These are phyloP conservation scores for Coccomyxa subellipsoidea DNA, from an alignment of 163 green algal genomes.

Conservation along the genomic window DNA sequence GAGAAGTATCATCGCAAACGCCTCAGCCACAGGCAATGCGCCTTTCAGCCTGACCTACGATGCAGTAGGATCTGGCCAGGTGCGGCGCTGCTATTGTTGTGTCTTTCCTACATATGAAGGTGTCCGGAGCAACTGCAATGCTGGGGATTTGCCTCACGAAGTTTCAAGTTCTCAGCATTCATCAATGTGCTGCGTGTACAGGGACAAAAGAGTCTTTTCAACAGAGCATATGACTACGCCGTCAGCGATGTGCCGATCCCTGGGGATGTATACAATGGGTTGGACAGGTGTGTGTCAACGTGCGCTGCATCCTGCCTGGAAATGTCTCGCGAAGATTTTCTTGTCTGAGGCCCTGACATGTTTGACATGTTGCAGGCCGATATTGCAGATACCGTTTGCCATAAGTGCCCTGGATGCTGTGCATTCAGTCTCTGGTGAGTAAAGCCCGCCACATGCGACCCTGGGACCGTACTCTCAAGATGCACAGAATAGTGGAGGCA, in stretches of 20 bases:
- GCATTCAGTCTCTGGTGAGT: neutral
- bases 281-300: too few relatives aligned
- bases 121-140: neutral
- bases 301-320: too few relatives aligned
- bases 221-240: constrained; percentile 3
- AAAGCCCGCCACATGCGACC: too few relatives aligned
- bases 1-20: neutral
- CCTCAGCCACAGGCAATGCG: neutral
- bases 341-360: too few relatives aligned
- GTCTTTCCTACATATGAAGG: neutral
- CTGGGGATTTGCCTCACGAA: too few relatives aligned
- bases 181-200: too few relatives aligned
- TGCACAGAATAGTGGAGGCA: too few relatives aligned
- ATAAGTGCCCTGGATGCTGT: neutral
- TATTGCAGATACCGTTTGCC: neutral
- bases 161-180: too few relatives aligned
- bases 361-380: neutral
- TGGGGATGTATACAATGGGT: neutral
- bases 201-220: neutral
- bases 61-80: constrained; percentile 1
- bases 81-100: neutral
- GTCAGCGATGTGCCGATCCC: constrained; percentile 2
- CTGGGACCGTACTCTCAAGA: too few relatives aligned
- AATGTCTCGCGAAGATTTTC: too few relatives aligned
- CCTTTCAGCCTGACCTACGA: neutral